phyloP scores from a whole-genome alignment of 2,329 filamentous ascomycete species.

The Colletotrichum ledebouriae region DNA sequence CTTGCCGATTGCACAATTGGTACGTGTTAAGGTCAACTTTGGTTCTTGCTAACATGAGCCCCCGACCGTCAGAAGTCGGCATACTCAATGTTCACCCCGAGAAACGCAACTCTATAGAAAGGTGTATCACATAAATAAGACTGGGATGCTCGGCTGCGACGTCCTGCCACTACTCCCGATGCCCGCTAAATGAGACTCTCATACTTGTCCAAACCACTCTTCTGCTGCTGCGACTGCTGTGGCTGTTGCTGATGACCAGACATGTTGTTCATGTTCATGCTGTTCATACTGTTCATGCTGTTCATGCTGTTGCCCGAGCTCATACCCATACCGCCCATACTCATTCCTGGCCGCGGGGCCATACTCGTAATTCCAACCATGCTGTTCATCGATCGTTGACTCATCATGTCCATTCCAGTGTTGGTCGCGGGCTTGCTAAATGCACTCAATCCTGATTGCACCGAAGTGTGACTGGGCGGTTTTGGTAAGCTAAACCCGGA shows the following conservation, averaged over 20 bases:
- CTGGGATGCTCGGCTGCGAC: slow-evolving; percentile 23
- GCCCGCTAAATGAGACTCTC: slow-evolving; percentile 70
- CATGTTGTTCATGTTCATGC: slow-evolving; percentile 45
- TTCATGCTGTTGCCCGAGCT: slow-evolving; percentile 49
- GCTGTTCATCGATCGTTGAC: slow-evolving; percentile 29
- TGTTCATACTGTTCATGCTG: slow-evolving; percentile 49
- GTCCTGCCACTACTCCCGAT: slow-evolving; percentile 21
- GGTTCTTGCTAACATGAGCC: slow-evolving; percentile 1
- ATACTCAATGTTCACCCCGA: background rate
- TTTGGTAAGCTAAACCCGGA: slow-evolving; percentile 63
- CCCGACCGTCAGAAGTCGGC: background rate
- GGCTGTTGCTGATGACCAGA: slow-evolving; percentile 44
- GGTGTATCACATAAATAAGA: slow-evolving; percentile 26
- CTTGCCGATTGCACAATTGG: background rate
- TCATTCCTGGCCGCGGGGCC: slow-evolving; percentile 41
- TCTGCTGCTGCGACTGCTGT: slow-evolving; percentile 54
- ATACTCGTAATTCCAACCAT: slow-evolving; percentile 37
- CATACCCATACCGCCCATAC: slow-evolving; percentile 45
- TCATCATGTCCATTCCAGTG: slow-evolving; percentile 39
- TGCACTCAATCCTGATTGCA: slow-evolving; percentile 44
- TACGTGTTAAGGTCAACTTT: background rate
- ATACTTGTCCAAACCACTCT: slow-evolving; percentile 75
- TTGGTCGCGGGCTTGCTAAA: slow-evolving; percentile 40
- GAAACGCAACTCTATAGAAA: slow-evolving; percentile 16
- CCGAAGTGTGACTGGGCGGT: slow-evolving; percentile 55